Evolutionary conservation across 768 basidiomycete species (phyloP), one percentile per base, ranked within the genome.

Genomic region (Agrocybe chaxingu): DNA sequence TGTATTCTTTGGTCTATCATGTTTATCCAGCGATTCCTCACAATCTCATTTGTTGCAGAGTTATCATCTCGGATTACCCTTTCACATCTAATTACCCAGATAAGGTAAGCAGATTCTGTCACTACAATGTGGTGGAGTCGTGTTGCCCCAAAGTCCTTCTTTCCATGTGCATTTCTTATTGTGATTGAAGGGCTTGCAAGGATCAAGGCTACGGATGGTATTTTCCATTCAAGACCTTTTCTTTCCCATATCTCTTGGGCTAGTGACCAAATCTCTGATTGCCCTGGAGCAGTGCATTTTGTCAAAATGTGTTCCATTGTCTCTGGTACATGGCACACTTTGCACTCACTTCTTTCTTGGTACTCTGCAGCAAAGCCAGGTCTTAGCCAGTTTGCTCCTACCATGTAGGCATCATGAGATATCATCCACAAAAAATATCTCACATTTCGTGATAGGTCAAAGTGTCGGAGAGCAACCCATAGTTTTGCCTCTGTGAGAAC

Each of bases 21-120:
- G 5, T 36, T 42, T 6, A 44, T 18, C 48, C 48, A 50, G 7
- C 35, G 13, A 12, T 38, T 33, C 10, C 29, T 3, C 5, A 37
- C 19, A 6, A 43, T 35, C 13, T 34, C n/a, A 1, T 8, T 44
- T 18, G 33, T 6, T 7, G 16, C 42, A 10, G 32, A 1, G 4
- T 44, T 37, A 6, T 45, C 24, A 8, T 44, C 19, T 11, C 38
- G 42, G 4, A 50, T 39, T 6, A 50, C 49, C 24, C 33, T 30
- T 38, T 50, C 43, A 30, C 49, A 50, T 29, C 48, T n/a, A 2
- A 35, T 16, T 31, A 37, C 44, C 48, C 48, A 50, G 12, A 50
- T 50, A 12, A 35, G 49, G 36, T 50, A 29, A 3, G 49, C 42
- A 3, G 42, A 50, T 12, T 50, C 42, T 3, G 49, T 50, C 35